These are phyloP conservation scores for Clitoria ternatea DNA, from an alignment of 306 rosid species.

Conservation along the genomic window DNA sequence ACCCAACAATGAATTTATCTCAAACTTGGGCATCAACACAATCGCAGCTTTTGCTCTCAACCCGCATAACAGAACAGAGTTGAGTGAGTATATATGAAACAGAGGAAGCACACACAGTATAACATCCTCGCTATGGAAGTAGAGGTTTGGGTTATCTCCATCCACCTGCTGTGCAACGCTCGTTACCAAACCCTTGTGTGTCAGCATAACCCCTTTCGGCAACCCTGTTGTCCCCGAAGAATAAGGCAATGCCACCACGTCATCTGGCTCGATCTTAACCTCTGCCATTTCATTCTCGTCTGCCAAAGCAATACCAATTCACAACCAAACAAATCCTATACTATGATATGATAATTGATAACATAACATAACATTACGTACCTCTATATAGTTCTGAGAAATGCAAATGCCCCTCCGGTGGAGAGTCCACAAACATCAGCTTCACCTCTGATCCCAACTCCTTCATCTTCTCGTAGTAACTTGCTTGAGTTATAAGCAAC, in stretches of 20 bases:
- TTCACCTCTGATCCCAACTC: conserved; percentile 27
- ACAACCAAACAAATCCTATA: too few relatives aligned
- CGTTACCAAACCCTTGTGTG: conserved; percentile 71
- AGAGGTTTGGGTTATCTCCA: conserved; percentile 85
- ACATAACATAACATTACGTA: too few relatives aligned
- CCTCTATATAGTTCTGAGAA: conserved; percentile 44
- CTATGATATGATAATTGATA: too few relatives aligned
- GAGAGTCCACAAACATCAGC: conserved; percentile 43
- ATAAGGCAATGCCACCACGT: conserved; percentile 74
- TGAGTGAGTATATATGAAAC: conserved; percentile 72
- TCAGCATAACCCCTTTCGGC: conserved; percentile 84
- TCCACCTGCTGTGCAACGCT: conserved; percentile 82
- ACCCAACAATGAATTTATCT: conserved; percentile 40
- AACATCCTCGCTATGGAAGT: conserved; percentile 47
- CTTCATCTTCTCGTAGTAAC: conserved; percentile 52
- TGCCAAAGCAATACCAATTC: too few relatives aligned
- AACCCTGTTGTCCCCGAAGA: conserved; percentile 78
- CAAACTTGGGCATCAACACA: conserved; percentile 66
- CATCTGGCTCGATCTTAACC: conserved; percentile 37
- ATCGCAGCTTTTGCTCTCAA: conserved; percentile 60
- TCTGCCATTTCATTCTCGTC: too few relatives aligned
- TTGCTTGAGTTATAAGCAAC: conserved; percentile 46
- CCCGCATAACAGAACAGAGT: conserved; percentile 71
- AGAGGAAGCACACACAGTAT: conserved; percentile 68
- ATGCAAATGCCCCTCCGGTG: conserved; percentile 25